phyloP scores from a whole-genome alignment of 2,329 filamentous ascomycete genomes.

The Exophiala sp. region DNA sequence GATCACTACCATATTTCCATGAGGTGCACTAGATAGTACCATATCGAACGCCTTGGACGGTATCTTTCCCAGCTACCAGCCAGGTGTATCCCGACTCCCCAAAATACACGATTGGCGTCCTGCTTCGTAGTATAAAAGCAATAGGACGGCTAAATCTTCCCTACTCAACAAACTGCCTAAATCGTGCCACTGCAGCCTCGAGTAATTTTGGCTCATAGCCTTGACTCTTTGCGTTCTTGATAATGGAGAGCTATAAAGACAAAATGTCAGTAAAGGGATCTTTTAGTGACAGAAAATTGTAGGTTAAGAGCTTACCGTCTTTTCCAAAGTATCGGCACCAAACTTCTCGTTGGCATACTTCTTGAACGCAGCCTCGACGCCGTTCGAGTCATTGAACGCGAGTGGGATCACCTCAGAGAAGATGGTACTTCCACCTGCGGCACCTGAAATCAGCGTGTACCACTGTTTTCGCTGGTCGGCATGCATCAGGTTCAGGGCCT shows the following conservation, averaged over 20 bases:
- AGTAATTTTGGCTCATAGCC: slow-evolving; percentile 19
- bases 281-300: background rate
- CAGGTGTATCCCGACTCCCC: no score
- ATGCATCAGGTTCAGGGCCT: slow-evolving; percentile 23
- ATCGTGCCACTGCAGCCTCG: slow-evolving; percentile 13
- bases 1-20: no score
- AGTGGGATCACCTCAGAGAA: slow-evolving; percentile 27
- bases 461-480: slow-evolving; percentile 25
- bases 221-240: slow-evolving; percentile 18
- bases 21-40: no score
- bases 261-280: background rate
- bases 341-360: slow-evolving; percentile 25
- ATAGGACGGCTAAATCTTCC: no score
- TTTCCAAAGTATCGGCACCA: slow-evolving; percentile 1
- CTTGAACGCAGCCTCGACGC: slow-evolving; percentile 25
- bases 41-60: no score
- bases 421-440: slow-evolving; percentile 26
- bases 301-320: slow-evolving; percentile 8
- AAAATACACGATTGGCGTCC: no score
- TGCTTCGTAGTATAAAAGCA: no score
- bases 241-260: slow-evolving; percentile 1
- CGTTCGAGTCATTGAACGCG: slow-evolving; percentile 19
- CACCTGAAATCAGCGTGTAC: slow-evolving; percentile 27
- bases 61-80: no score
- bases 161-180: slow-evolving; percentile 33